Evolutionary conservation across 2,329 filamentous ascomycete genomes (phyloP).

Genomic region (Raffaelea ambrosiae): DNA sequence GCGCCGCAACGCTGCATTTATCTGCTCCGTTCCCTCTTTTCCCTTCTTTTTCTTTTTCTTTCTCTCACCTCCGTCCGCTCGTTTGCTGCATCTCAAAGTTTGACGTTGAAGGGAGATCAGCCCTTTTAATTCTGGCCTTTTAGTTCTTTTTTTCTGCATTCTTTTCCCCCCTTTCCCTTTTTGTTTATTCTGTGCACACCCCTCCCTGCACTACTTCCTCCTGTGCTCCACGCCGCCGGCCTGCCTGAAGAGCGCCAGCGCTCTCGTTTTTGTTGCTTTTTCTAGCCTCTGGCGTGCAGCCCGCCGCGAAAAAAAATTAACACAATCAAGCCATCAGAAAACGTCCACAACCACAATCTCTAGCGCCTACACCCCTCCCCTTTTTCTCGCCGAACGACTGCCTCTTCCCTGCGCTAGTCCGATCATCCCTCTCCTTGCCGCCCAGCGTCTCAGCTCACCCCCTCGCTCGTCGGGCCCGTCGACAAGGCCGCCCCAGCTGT

Average conservation of each 20-base stretch:
- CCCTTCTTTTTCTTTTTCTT: not conserved
- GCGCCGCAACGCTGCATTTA: not conserved
- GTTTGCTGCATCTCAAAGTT: not conserved
- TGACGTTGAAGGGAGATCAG: no score
- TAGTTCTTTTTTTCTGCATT: not conserved
- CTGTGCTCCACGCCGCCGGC: no score
- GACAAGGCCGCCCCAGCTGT: no score
- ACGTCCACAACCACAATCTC: not conserved
- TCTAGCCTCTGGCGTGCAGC: conserved; percentile 3
- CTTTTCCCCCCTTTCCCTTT: not conserved
- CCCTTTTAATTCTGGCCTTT: no score
- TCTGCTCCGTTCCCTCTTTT: not conserved
- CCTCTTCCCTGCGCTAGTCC: not conserved
- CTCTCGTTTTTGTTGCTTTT: not conserved
- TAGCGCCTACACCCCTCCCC: not conserved
- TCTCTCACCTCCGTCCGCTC: not conserved
- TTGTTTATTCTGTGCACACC: no score
- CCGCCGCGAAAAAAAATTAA: not conserved
- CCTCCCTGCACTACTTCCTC: no score
- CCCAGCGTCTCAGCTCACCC: not conserved
- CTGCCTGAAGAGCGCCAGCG: not conserved
- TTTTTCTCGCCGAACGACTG: conserved; percentile 1
- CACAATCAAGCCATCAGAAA: not conserved
- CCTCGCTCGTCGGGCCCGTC: not conserved
- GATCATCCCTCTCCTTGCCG: not conserved